These are phyloP conservation scores for Psophocarpus tetragonolobus DNA, from an alignment of 306 rosid species.

Conservation along the genomic window DNA sequence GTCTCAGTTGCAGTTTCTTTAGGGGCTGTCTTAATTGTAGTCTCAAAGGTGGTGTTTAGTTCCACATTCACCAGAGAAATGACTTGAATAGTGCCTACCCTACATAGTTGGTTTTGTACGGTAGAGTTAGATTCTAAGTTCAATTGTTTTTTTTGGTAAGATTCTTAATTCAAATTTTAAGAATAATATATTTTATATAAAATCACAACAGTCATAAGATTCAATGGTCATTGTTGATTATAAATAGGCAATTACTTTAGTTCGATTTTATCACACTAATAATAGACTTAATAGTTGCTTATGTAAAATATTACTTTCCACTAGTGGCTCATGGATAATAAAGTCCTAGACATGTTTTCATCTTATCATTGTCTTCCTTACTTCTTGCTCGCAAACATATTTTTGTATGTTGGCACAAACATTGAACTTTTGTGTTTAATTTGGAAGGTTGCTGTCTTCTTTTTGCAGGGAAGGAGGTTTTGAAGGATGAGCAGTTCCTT, in stretches of 20 bases:
- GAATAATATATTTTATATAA: background rate
- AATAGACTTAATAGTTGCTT: background rate
- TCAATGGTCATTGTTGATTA: background rate
- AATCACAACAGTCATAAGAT: background rate
- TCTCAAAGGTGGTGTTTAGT: too few relatives aligned
- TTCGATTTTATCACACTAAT: background rate
- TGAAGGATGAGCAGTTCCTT: constrained; percentile 84
- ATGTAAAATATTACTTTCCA: constrained; percentile 14
- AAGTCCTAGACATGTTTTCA: background rate
- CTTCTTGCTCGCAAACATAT: constrained; percentile 17
- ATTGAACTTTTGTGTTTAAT: constrained; percentile 5
- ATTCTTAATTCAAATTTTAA: too few relatives aligned
- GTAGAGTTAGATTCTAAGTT: too few relatives aligned
- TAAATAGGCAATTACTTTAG: background rate
- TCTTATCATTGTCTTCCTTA: constrained; percentile 3
- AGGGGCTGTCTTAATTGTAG: too few relatives aligned
- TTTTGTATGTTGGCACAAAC: constrained; percentile 13
- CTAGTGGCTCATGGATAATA: background rate
- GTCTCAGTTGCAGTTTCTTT: too few relatives aligned
- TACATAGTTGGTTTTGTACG: too few relatives aligned
- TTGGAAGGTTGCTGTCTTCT: constrained; percentile 14
- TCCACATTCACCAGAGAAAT: too few relatives aligned
- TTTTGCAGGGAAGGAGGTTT: constrained; percentile 66
- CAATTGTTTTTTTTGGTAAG: too few relatives aligned
- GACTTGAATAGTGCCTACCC: too few relatives aligned